These are phyloP conservation scores for Diatrype stigma DNA, from an alignment of 2,329 filamentous ascomycete species.

Conservation along the genomic window DNA sequence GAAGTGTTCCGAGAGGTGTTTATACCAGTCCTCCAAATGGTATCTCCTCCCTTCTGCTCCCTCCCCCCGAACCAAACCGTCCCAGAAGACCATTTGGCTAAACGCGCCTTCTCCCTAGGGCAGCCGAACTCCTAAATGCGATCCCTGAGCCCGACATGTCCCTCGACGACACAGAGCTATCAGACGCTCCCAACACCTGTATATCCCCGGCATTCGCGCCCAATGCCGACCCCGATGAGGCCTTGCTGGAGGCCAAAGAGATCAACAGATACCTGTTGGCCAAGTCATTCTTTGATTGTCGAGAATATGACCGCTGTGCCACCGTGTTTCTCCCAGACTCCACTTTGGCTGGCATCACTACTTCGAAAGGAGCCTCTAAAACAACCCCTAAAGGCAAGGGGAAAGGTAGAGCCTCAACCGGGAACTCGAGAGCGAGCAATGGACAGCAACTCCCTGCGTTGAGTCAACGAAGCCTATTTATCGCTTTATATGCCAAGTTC, in stretches of 20 bases:
- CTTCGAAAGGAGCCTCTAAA: slow-evolving; percentile 40
- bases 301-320: slow-evolving; percentile 90
- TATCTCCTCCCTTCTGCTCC: slow-evolving; percentile 32
- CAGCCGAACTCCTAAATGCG: slow-evolving; percentile 86
- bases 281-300: slow-evolving; percentile 91
- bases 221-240: slow-evolving; percentile 67
- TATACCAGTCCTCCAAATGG: slow-evolving; percentile 98
- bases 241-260: slow-evolving; percentile 72
- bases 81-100: slow-evolving; percentile 11
- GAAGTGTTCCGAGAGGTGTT: slow-evolving; percentile 88
- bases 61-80: slow-evolving; percentile 1
- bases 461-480: slow-evolving; percentile 88
- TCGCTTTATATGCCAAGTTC: slow-evolving; percentile 88
- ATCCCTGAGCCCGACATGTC: slow-evolving; percentile 53
- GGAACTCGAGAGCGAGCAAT: slow-evolving; percentile 15
- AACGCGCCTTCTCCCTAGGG: slow-evolving; percentile 51
- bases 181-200: slow-evolving; percentile 36
- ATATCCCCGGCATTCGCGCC: slow-evolving; percentile 45
- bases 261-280: slow-evolving; percentile 81
- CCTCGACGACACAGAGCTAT: slow-evolving; percentile 24
- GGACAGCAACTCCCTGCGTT: slow-evolving; percentile 47
- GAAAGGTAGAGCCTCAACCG: slow-evolving; percentile 57
- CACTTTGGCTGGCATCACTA: slow-evolving; percentile 64
- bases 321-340: slow-evolving; percentile 81
- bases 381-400: slow-evolving; percentile 42